Evolutionary conservation across 257 asterid genomes (phyloP).

Genomic region (Scutellaria minor): DNA sequence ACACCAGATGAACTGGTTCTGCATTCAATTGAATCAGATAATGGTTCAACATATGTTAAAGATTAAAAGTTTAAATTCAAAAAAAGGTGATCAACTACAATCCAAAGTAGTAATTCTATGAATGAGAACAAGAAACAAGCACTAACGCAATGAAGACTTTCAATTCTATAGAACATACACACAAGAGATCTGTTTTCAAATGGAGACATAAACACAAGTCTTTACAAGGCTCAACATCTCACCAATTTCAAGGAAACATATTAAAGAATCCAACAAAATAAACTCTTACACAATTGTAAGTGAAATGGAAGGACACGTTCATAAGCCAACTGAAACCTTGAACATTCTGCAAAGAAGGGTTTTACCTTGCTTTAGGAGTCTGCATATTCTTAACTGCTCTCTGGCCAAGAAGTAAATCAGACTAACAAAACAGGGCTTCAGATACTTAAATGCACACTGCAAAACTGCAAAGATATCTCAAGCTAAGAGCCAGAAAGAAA

Average conservation of each 20-base stretch:
- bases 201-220: background rate
- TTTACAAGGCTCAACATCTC: background rate
- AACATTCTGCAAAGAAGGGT: slow-evolving; percentile 24
- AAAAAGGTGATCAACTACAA: background rate
- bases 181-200: slow-evolving; percentile 5
- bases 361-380: slow-evolving; percentile 86
- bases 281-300: slow-evolving; percentile 10
- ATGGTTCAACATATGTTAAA: background rate
- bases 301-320: slow-evolving; percentile 9
- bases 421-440: slow-evolving; percentile 17
- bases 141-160: background rate
- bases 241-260: background rate
- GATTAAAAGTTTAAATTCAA: background rate
- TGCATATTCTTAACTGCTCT: slow-evolving; percentile 65
- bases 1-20: slow-evolving; percentile 57
- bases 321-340: slow-evolving; percentile 26
- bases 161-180: background rate
- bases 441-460: slow-evolving; percentile 65
- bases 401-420: slow-evolving; percentile 42
- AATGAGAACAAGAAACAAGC: background rate
- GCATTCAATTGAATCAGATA: slow-evolving; percentile 29
- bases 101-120: background rate
- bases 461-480: slow-evolving; percentile 47
- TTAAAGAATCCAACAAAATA: background rate
- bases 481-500: slow-evolving; percentile 39